phyloP scores from a whole-genome alignment of 164 flowering plant species.

The Kalanchoe fedtschenkoi region DNA sequence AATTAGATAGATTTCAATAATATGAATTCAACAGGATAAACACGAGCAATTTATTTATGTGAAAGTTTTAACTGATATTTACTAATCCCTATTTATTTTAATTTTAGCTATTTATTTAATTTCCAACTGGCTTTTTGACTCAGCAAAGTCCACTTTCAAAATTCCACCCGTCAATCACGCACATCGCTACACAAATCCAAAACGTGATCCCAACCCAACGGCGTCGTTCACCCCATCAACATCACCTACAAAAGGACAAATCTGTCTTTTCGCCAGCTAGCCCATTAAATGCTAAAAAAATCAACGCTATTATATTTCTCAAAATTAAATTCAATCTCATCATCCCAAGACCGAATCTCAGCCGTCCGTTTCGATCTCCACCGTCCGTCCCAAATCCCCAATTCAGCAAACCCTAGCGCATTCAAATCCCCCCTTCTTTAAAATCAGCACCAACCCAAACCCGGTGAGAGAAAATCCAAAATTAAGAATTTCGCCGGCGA shows the following conservation, averaged over 20 bases:
- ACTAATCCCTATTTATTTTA: no score
- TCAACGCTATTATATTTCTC: neutral
- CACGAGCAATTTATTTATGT: no score
- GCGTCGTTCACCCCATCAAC: neutral
- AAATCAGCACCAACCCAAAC: neutral
- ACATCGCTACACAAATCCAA: neutral
- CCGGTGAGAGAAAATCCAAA: neutral
- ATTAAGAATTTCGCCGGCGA: neutral
- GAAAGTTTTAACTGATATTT: no score
- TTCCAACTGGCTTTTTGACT: neutral
- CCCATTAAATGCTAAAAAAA: constrained; percentile 3
- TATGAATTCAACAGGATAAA: no score
- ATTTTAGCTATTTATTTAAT: no score
- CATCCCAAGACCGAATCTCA: neutral
- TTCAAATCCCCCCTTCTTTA: neutral
- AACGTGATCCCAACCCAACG: neutral
- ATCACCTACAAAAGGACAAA: neutral
- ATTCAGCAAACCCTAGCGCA: neutral
- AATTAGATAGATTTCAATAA: no score
- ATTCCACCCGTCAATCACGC: neutral
- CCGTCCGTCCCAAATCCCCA: neutral
- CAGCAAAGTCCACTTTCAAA: neutral
- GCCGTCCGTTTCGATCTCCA: no score
- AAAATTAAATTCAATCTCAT: neutral
- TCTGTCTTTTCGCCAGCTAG: neutral